Evolutionary conservation across 108 stramenopile genomes (phyloP).

Genomic region (Thalassiosira profunda): DNA sequence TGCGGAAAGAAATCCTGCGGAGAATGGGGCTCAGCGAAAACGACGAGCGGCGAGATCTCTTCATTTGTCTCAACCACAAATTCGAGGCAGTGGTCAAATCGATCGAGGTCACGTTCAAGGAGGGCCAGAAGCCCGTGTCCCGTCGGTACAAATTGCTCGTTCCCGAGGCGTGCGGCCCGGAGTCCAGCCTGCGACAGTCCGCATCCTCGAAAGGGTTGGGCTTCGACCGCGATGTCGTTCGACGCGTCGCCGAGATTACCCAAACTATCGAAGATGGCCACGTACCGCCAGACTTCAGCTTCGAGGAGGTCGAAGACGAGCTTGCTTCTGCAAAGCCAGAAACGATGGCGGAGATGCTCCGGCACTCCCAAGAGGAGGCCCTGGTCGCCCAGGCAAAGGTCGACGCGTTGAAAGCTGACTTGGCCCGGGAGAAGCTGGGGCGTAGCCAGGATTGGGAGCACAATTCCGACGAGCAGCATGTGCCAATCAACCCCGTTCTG

Average conservation of each 20-base stretch:
- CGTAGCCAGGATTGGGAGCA: conserved; percentile 16
- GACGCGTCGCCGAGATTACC: no score
- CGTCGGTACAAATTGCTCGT: conserved; percentile 1
- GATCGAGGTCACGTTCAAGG: neutral
- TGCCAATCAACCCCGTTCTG: neutral
- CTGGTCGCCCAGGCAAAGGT: no score
- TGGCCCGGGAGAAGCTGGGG: neutral
- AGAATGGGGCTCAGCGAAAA: conserved; percentile 1
- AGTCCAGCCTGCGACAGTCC: no score
- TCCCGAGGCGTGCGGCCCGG: conserved; percentile 5
- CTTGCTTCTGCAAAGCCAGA: no score
- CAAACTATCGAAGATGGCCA: no score
- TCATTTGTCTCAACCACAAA: conserved; percentile 8
- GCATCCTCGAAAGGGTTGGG: no score
- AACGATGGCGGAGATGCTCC: no score
- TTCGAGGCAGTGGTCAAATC: neutral
- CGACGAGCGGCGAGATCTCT: neutral
- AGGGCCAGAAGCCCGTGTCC: neutral
- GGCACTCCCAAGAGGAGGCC: no score
- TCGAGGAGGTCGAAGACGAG: no score
- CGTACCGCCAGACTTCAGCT: no score
- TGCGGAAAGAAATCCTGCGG: conserved; percentile 7
- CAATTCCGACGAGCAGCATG: neutral
- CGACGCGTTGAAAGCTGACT: neutral
- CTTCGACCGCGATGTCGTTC: no score